These are phyloP conservation scores for Flaveria bidentis DNA, from an alignment of 129 eudicot species.

Conservation along the genomic window DNA sequence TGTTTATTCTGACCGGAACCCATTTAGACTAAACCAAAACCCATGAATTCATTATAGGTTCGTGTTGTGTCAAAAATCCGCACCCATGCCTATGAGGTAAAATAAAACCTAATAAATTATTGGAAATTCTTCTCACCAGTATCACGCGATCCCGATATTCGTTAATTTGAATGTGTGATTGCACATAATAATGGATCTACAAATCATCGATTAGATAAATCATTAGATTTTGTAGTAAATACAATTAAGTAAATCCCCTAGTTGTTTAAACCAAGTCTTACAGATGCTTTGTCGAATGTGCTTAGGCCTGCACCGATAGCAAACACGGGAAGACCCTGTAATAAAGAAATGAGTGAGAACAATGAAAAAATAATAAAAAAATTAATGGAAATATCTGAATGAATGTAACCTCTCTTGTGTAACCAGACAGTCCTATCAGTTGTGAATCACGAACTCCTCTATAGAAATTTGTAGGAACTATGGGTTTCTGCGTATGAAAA, in stretches of 20 bases:
- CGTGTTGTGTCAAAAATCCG: neutral
- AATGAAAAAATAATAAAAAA: neutral
- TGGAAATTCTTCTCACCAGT: constrained; percentile 48
- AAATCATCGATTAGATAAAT: neutral
- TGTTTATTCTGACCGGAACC: neutral
- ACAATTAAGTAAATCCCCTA: neutral
- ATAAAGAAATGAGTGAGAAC: constrained; percentile 1
- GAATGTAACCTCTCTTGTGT: constrained; percentile 61
- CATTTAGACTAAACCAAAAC: neutral
- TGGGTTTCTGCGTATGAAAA: constrained; percentile 58
- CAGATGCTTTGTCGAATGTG: constrained; percentile 73
- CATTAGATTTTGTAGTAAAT: neutral
- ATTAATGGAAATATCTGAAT: neutral
- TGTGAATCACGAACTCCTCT: constrained; percentile 73
- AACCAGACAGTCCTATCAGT: constrained; percentile 72
- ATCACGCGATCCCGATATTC: constrained; percentile 70
- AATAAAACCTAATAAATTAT: neutral
- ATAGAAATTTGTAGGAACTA: constrained; percentile 57
- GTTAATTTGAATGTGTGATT: constrained; percentile 74
- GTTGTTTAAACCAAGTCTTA: constrained; percentile 34
- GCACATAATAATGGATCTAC: constrained; percentile 70
- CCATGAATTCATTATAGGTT: neutral
- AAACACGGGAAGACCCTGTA: constrained; percentile 71
- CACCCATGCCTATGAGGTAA: neutral
- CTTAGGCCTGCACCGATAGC: constrained; percentile 71